Conservation (phyloP, 2,329 filamentous ascomycete species). For the Aspergillus pseudotamarii region DNA sequence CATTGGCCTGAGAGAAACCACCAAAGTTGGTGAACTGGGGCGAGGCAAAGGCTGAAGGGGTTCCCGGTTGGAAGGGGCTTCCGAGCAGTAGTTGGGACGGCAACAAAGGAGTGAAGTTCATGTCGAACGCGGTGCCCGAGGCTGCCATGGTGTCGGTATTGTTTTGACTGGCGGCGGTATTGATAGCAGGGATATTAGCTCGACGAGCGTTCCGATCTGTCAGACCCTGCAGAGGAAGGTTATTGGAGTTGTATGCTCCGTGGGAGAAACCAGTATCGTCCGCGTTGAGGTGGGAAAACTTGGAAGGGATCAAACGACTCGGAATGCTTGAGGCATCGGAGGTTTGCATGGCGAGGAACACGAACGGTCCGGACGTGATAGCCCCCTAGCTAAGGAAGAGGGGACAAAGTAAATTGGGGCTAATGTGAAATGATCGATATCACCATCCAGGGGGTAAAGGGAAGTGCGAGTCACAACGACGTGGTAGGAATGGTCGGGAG, state of each 20-base stretch:
- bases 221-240: slow-evolving; percentile 70
- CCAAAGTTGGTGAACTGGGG: slow-evolving; percentile 88
- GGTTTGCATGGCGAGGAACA: slow-evolving; percentile 81
- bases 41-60: slow-evolving; percentile 83
- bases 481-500: slow-evolving; percentile 27
- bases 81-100: slow-evolving; percentile 93
- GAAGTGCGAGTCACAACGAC: slow-evolving; percentile 33
- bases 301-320: slow-evolving; percentile 70
- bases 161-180: slow-evolving; percentile 72
- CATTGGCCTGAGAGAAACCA: slow-evolving; percentile 68
- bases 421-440: slow-evolving; percentile 18
- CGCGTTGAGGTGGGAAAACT: slow-evolving; percentile 70
- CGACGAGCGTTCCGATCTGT: slow-evolving; percentile 83
- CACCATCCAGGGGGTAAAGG: slow-evolving; percentile 19
- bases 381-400: slow-evolving; percentile 79
- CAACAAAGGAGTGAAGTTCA: slow-evolving; percentile 96
- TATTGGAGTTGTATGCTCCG: slow-evolving; percentile 85
- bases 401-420: slow-evolving; percentile 61
- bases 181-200: slow-evolving; percentile 85
- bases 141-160: slow-evolving; percentile 73
- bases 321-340: slow-evolving; percentile 66
- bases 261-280: slow-evolving; percentile 90
- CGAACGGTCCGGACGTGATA: slow-evolving; percentile 64
- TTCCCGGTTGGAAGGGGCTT: slow-evolving; percentile 95
- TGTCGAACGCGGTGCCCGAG: slow-evolving; percentile 87